Percentiles rank a stretch among this genome's conserved stretches.
Conservation (phyloP, 2,329 filamentous ascomycete species). For the Colletotrichum salicis region DNA sequence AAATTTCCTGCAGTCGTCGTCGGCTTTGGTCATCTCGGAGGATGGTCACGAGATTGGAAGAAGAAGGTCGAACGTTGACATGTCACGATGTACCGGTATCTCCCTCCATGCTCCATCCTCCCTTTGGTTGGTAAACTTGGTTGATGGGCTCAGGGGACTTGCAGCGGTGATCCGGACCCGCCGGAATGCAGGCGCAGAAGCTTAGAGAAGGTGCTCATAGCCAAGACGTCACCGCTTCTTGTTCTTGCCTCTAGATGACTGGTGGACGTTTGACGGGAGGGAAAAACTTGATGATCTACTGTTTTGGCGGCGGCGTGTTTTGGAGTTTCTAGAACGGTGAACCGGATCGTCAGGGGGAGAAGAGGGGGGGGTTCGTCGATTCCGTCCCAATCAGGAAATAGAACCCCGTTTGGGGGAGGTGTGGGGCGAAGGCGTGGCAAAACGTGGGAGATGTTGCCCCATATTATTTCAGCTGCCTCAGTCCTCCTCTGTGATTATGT, state of each 20-base stretch:
- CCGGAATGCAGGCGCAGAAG: not conserved
- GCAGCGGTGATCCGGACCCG: not conserved
- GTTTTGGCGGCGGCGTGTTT: slow-evolving; percentile 20
- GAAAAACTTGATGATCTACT: not conserved
- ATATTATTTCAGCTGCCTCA: not conserved
- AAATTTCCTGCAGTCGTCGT: not conserved
- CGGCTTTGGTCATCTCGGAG: not conserved
- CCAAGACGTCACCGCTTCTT: not conserved
- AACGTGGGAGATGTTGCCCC: not conserved
- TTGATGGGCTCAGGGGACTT: not conserved
- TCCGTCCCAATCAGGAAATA: not conserved
- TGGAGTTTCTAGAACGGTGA: slow-evolving; percentile 7
- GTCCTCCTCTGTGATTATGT: not conserved
- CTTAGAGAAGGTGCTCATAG: not conserved
- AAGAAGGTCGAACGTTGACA: not conserved
- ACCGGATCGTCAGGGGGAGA: slow-evolving; percentile 23
- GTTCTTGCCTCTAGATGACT: not conserved
- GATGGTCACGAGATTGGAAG: not conserved
- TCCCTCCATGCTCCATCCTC: no score
- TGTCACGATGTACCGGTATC: not conserved
- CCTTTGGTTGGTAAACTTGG: not conserved
- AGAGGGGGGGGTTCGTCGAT: not conserved
- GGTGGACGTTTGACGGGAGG: not conserved
- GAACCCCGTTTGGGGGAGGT: not conserved
- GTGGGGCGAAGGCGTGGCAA: not conserved